Percentiles rank a stretch among this genome's conserved stretches.
Evolutionary conservation across 495 filamentous ascomycete species (phyloP).

Genomic region (Aspergillus carlsbadensis): DNA sequence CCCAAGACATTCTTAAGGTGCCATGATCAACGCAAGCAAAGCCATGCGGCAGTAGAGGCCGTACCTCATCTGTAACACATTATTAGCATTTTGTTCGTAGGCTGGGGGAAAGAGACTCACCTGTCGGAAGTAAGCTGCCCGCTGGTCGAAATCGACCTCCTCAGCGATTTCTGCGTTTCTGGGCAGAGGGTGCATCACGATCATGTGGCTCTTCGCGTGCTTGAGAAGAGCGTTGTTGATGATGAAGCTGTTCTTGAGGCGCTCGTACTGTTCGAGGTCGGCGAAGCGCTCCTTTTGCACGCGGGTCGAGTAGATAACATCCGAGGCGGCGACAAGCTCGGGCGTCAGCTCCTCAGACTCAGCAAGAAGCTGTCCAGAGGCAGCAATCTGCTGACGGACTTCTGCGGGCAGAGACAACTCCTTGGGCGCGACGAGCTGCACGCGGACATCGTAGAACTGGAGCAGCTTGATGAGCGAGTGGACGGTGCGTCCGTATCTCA

Average conservation of each 20-base stretch:
- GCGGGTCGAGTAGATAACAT: conserved; percentile 94
- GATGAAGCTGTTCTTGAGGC: conserved; percentile 80
- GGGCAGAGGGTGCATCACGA: conserved; percentile 94
- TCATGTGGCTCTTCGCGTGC: conserved; percentile 84
- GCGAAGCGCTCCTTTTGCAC: conserved; percentile 95
- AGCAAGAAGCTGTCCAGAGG: conserved; percentile 68
- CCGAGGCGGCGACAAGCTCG: conserved; percentile 76
- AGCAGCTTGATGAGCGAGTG: conserved; percentile 93
- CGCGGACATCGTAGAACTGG: conserved; percentile 87
- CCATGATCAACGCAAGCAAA: conserved; percentile 87
- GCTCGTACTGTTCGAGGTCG: conserved; percentile 75
- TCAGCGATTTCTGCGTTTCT: conserved; percentile 88
- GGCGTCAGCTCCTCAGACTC: conserved; percentile 78
- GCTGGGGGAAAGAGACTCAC: conserved; percentile 52
- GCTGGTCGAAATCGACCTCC: conserved; percentile 95
- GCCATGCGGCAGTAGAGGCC: conserved; percentile 98
- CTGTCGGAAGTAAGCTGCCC: conserved; percentile 98
- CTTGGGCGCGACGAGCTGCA: conserved; percentile 86
- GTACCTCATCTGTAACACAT: conserved; percentile 80
- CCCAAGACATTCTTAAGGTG: conserved; percentile 39
- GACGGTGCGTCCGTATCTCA: conserved; percentile 89
- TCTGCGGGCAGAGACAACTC: conserved; percentile 73
- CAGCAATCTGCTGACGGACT: conserved; percentile 66
- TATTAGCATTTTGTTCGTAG: conserved; percentile 33
- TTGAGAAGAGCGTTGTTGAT: conserved; percentile 89